Evolutionary conservation across 495 filamentous ascomycete genomes (phyloP).

Genomic region (Gamarada debralockiae): DNA sequence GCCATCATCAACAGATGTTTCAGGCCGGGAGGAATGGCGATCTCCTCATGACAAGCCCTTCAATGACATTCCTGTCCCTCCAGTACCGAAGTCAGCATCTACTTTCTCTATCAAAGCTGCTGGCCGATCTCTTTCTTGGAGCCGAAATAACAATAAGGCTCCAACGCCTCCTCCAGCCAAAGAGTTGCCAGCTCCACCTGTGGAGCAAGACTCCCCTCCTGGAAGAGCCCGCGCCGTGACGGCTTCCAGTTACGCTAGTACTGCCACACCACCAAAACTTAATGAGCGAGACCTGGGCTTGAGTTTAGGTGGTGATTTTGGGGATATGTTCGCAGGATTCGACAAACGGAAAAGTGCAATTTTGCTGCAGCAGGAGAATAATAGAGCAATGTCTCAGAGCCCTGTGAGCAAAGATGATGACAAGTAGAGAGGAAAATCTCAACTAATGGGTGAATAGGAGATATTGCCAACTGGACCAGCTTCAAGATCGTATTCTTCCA

Average conservation of each 20-base stretch:
- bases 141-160: conserved; percentile 45
- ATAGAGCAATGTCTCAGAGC: conserved; percentile 22
- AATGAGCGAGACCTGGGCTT: conserved; percentile 53
- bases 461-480: conserved; percentile 23
- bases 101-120: conserved; percentile 59
- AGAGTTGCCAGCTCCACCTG: conserved; percentile 28
- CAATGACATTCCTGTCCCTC: conserved; percentile 54
- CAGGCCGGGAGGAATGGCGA: conserved; percentile 50
- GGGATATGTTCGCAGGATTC: conserved; percentile 61
- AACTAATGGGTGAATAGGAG: conserved; percentile 23
- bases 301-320: conserved; percentile 60
- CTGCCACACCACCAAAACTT: conserved; percentile 66
- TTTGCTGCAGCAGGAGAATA: conserved; percentile 28
- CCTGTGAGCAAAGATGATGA: conserved; percentile 20
- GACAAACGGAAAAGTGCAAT: conserved; percentile 52
- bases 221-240: conserved; percentile 44
- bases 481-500: conserved; percentile 32
- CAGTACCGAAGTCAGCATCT: conserved; percentile 45
- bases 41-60: conserved; percentile 45
- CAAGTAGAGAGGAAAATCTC: conserved; percentile 14
- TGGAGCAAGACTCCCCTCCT: conserved; percentile 6
- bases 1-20: conserved; percentile 65
- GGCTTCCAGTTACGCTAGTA: conserved; percentile 54
- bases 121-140: conserved; percentile 74
- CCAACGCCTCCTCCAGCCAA: conserved; percentile 36